Evolutionary conservation across 148 eudicot species (phyloP).

Genomic region (Persicaria tinctoria): DNA sequence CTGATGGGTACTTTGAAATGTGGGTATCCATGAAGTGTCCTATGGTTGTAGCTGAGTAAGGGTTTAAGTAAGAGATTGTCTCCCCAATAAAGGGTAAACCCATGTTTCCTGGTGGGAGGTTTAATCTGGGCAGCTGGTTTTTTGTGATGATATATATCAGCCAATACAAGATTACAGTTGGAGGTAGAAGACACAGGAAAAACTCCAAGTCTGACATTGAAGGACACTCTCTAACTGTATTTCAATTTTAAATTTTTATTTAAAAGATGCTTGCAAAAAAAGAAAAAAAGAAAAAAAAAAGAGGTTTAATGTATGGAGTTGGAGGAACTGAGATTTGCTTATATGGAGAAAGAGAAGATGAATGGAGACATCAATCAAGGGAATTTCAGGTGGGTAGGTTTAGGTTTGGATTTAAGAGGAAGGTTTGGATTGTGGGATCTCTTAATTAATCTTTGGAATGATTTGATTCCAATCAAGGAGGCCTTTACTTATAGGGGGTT

Average conservation of each 20-base stretch:
- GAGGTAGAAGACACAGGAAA: slow-evolving; percentile 38
- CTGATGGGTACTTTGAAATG: slow-evolving; percentile 13
- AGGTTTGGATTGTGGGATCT: neutral
- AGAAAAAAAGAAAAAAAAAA: neutral
- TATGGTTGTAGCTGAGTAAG: slow-evolving; percentile 72
- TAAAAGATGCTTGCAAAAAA: neutral
- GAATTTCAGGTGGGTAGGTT: slow-evolving; percentile 3
- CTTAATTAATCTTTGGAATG: neutral
- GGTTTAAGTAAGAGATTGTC: slow-evolving; percentile 75
- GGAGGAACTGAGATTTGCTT: neutral
- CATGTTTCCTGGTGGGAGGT: slow-evolving; percentile 90
- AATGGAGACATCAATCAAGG: neutral
- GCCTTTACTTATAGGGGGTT: neutral
- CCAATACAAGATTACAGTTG: slow-evolving; percentile 26
- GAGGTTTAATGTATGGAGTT: neutral
- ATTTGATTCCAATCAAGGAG: neutral
- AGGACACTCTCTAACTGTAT: neutral
- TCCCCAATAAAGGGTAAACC: slow-evolving; percentile 95
- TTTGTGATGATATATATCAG: slow-evolving; percentile 36
- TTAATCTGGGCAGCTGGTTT: slow-evolving; percentile 29
- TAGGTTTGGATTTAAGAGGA: slow-evolving; percentile 7
- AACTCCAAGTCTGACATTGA: slow-evolving; percentile 68
- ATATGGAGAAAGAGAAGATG: slow-evolving; percentile 1
- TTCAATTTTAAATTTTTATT: neutral
- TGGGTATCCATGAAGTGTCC: slow-evolving; percentile 92